Base-by-base conservation (phyloP, 2,329 filamentous ascomycete genomes). In the Lasiodiplodia gonubiensis region DNA sequence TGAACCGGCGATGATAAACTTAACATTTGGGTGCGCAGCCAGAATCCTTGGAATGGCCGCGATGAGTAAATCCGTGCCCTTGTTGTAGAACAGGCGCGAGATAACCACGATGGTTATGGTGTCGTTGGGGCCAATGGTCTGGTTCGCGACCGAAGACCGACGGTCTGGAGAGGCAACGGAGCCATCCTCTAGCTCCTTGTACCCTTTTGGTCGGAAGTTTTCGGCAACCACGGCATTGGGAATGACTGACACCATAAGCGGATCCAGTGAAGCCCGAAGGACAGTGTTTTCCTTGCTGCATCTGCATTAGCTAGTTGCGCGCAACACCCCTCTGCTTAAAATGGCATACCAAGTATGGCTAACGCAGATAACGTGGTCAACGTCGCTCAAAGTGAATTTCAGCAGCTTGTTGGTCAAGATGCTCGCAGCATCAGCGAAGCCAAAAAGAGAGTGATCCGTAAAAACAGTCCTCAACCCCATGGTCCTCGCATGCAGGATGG, bases 311-410 rank as follows among this genome's bases (percentile, higher is more conserved):
- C 60, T 23, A 53, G 46, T 4, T 23, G n/a, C 51, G 21, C 59
- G 18, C 18, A n/a, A 6, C 5, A 8, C 2, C 11, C 25, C 7
- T 5, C 8, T 14, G 2, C 7, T 21, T 14, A 12, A 3, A 21
- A 25, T 8, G 16, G 70, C 72, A n/a, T 82, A 95, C 93, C 94
- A 97, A 48, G 95, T 99, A 83, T 99, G 94, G 80, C 93, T 97
- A 74, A 99, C 95, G 75, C 95, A 99, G 55, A 99, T 97, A 69
- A 96, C 94, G 84, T 99, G 95, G 76, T 98, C 95, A 16, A 99
- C 94, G 76, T 99, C 95, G 77, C 94, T 98, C 70, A 99, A 79
- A 0, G 89, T 94, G 75, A 99, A 99, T 78, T 99, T 99, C 67
- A 99, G 85, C 48, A 99, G 84, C 82, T 99, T 99, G 78, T 99